Evolutionary conservation across 2,329 filamentous ascomycete species (phyloP).

Genomic region (Alternaria gansuensis): DNA sequence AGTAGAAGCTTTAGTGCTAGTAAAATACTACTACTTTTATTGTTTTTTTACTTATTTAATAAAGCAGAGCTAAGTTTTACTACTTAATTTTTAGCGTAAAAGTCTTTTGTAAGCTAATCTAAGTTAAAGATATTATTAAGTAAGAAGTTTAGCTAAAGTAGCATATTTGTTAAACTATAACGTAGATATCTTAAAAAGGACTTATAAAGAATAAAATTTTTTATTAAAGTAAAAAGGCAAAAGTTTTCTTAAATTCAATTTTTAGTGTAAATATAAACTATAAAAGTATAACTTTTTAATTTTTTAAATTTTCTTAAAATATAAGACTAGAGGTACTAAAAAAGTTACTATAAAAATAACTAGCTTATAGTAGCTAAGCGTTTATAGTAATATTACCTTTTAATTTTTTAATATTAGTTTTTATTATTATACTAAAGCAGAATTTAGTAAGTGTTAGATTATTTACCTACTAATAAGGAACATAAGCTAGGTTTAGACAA

Average conservation of each 20-base stretch:
- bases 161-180: conserved; percentile 53
- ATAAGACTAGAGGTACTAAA: not conserved
- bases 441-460: not conserved
- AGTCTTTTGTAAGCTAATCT: conserved; percentile 46
- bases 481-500: not conserved
- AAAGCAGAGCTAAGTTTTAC: conserved; percentile 35
- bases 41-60: conserved; percentile 48
- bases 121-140: not conserved
- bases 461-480: not conserved
- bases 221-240: conserved; percentile 53
- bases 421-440: too few species aligned
- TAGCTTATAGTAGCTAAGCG: not conserved
- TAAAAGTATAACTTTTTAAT: conserved; percentile 57
- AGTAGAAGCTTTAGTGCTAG: conserved; percentile 52
- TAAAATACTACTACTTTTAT: conserved; percentile 55
- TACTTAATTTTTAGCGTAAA: conserved; percentile 54
- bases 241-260: conserved; percentile 57
- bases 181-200: conserved; percentile 44
- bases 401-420: too few species aligned
- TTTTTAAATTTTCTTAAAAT: conserved; percentile 41
- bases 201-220: conserved; percentile 54
- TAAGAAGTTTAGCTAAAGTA: not conserved
- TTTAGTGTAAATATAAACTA: conserved; percentile 59
- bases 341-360: not conserved
- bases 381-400: not conserved